Base-by-base conservation (phyloP, 805 yeast species). In the Kodamaea restingae region DNA sequence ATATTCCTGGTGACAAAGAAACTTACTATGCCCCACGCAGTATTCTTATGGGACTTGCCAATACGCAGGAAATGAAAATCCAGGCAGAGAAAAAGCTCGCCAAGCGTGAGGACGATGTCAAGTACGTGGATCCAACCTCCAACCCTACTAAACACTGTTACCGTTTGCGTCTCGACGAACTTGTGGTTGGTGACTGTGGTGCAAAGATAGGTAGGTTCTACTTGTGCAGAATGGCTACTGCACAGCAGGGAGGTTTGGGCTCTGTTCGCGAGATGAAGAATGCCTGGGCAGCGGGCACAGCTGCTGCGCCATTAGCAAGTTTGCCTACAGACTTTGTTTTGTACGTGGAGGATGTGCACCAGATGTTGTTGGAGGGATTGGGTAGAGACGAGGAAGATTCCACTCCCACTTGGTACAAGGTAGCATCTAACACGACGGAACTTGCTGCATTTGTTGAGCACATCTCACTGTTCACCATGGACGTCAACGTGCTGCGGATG, bases 301-400 rank as follows among this genome's bases (percentile, higher is more conserved):
- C 34, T 4, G 6, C 15, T n/a, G 40, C 49, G 2, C 40, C 44
- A 3, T 21, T 22, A 18, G 15, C 20, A 1, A 25, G 15, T 7
- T 35, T 27, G 9, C 43, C 44, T 2, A 56, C 69, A 1, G 40
- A 47, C 2, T 69, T 69, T 54, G 66, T 64, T 34, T 44, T 69
- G 21, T 69, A 66, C 41, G 73, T 69, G 11, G 67, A 67, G 38
- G 73, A 69, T 45, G 64, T 63, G 1, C 61, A 65, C 40, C 41
- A 49, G 18, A 51, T 63, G 56, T 49, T 69, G 33, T 41, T 43
- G 6, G 56, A 55, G 3, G 45, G 61, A 1, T 52, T 68, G 9
- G 41, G 44, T 2, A 44, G 32, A 4, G 58, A 56, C 26, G 72
- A n/a, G 20, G 21, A 17, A 7, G 31, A 27, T 15, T 10, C 22